These are phyloP conservation scores for Phytophthora ohioensis DNA, from an alignment of 352 stramenopile genomes.

Conservation along the genomic window DNA sequence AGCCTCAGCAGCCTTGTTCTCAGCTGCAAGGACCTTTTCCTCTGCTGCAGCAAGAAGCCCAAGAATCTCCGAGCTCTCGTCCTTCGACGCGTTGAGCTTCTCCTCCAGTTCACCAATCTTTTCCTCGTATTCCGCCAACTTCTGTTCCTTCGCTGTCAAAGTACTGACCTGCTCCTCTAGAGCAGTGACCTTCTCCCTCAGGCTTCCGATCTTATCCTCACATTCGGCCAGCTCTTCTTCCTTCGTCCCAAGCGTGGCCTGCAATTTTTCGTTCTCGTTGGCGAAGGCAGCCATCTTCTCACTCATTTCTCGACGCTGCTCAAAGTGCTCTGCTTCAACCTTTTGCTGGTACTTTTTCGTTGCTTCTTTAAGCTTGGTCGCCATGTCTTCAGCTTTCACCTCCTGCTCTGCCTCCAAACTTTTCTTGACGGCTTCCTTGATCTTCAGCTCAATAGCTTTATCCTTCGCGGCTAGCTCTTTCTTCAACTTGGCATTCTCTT, in stretches of 20 bases:
- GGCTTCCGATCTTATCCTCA: conserved; percentile 33
- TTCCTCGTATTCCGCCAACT: conserved; percentile 22
- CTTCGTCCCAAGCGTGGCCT: conserved; percentile 23
- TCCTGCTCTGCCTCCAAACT: conserved; percentile 19
- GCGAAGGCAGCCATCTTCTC: conserved; percentile 44
- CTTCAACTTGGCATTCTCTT: conserved; percentile 20
- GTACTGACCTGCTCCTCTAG: conserved; percentile 16
- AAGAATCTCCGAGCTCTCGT: conserved; percentile 43
- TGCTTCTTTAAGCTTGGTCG: conserved; percentile 37
- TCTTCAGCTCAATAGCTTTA: conserved; percentile 22
- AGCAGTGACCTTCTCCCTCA: conserved; percentile 28
- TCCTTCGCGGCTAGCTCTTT: conserved; percentile 32
- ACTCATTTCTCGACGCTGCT: conserved; percentile 46
- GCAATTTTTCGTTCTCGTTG: conserved; percentile 41
- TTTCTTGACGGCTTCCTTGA: conserved; percentile 33
- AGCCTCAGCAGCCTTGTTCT: conserved; percentile 39
- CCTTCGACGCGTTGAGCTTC: conserved; percentile 37
- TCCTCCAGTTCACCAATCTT: conserved; percentile 32
- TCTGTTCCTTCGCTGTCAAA: conserved; percentile 19
- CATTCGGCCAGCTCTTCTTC: conserved; percentile 33
- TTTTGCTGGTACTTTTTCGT: conserved; percentile 45
- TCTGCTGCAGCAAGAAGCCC: conserved; percentile 35
- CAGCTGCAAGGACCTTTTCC: conserved; percentile 35
- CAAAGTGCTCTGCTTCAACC: conserved; percentile 44
- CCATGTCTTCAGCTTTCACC: conserved; percentile 26